Evolutionary conservation across 2,329 filamentous ascomycete species (phyloP), one percentile per base, ranked within the genome.

Genomic region (Aspergillus sp.): DNA sequence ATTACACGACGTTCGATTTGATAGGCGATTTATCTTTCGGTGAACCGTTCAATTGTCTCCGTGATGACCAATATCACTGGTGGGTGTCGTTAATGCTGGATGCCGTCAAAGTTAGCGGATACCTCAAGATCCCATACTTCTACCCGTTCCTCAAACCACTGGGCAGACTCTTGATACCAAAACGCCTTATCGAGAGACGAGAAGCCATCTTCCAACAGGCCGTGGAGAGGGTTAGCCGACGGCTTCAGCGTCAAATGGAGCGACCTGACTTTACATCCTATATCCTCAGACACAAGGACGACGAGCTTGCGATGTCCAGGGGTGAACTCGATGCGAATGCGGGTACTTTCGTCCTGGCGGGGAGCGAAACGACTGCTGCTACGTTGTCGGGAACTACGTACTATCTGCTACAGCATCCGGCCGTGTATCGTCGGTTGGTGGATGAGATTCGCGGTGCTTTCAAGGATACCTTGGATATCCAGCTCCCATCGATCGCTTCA

Each of bases 1-100:
- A 61, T 43, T 61, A 58, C 44, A 57, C 52, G 5, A 63, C 62
- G 9, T 68, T 68, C 47, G 65, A 68, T 38, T 49, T 66, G 4
- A 67, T 66, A 45, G 65, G 65, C 10, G 64, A 67, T 23, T 53
- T 67, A 5, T 56, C 59, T 5, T 67, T 66, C 39, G 63, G 61
- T 5, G 61, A 67, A 42, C 53, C 64, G 0, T 66, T 67, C 41
- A 54, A 58, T 33, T 64, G 62, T 48, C 56, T 67, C 3, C 50
- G 54, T 6, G 43, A 57, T n/a, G 58, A 50, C 25, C 48, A 53
- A 13, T 57, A 60, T 20, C 64, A 67, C 42, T 55, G 53, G 35
- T 67, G 64, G 63, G 57, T 67, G 6, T 44, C 52, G 2, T 53
- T 60, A 5, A 56, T 66, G 22, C 53, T 62, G 42, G 51, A 58